These are phyloP conservation scores for Mycena citricolor DNA, from an alignment of 1,284 basidiomycete genomes.

Conservation along the genomic window DNA sequence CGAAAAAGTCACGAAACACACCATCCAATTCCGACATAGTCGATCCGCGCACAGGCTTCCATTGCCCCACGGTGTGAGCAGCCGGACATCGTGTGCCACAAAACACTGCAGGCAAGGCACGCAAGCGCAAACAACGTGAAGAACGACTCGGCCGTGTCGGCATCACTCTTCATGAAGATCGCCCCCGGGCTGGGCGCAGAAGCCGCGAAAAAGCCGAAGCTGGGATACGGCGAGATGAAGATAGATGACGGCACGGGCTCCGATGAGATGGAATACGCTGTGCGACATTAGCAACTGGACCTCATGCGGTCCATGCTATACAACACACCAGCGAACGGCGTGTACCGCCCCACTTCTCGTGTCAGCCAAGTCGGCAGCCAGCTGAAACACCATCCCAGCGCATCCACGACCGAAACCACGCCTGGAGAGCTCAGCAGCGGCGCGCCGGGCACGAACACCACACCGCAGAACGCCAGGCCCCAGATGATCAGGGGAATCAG, in stretches of 20 bases:
- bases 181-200: conserved; percentile 1
- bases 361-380: not conserved
- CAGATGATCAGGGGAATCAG: conserved; percentile 77
- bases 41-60: conserved; percentile 76
- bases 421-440: not conserved
- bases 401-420: not conserved
- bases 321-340: conserved; percentile 7
- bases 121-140: conserved; percentile 72
- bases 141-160: conserved; percentile 54
- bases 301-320: no score
- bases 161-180: no score
- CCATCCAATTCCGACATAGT: conserved; percentile 86
- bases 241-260: no score
- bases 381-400: not conserved
- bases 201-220: no score
- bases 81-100: conserved; percentile 86
- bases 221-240: no score
- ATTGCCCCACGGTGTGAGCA: conserved; percentile 73
- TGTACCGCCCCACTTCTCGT: conserved; percentile 3
- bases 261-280: no score
- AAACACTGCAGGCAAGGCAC: conserved; percentile 68
- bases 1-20: conserved; percentile 12
- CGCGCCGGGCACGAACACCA: not conserved
- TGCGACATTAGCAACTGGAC: no score
- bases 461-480: conserved; percentile 33